Evolutionary conservation across 371 early-diverging fungal species (phyloP).

Genomic region (Sporodiniella umbellata): DNA sequence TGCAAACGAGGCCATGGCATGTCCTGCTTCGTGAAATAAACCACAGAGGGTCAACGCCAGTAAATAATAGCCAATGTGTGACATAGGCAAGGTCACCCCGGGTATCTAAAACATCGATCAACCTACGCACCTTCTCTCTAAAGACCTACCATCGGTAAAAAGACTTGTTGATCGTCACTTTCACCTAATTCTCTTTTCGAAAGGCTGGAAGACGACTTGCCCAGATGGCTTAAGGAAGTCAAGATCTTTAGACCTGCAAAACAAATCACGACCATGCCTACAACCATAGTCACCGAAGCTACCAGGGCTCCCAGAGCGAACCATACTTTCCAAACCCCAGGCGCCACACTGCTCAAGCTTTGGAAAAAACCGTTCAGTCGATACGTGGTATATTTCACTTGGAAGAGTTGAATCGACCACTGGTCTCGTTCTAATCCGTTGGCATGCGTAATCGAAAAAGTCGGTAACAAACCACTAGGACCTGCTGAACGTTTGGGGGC

Average conservation of each 20-base stretch:
- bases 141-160: slow-evolving; percentile 57
- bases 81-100: slow-evolving; percentile 76
- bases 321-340: slow-evolving; percentile 62
- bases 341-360: slow-evolving; percentile 36
- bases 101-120: slow-evolving; percentile 57
- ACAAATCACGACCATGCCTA: slow-evolving; percentile 47
- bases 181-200: slow-evolving; percentile 8
- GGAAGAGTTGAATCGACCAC: slow-evolving; percentile 46
- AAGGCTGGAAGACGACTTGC: neutral
- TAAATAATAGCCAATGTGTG: slow-evolving; percentile 70
- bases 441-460: slow-evolving; percentile 11
- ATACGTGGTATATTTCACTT: slow-evolving; percentile 60
- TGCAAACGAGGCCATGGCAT: slow-evolving; percentile 73
- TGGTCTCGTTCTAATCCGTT: slow-evolving; percentile 23
- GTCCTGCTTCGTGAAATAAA: slow-evolving; percentile 77
- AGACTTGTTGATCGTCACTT: slow-evolving; percentile 49
- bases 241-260: slow-evolving; percentile 49
- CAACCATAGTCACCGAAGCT: slow-evolving; percentile 48
- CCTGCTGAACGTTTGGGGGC: slow-evolving; percentile 1
- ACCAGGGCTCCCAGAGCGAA: slow-evolving; percentile 54
- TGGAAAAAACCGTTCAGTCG: slow-evolving; percentile 48
- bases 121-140: neutral
- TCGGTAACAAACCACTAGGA: slow-evolving; percentile 19
- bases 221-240: slow-evolving; percentile 10
- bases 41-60: slow-evolving; percentile 65